Evolutionary conservation across 2,329 filamentous ascomycete genomes (phyloP), one percentile per base, ranked within the genome.

Genomic region (Aspergillus sp.): DNA sequence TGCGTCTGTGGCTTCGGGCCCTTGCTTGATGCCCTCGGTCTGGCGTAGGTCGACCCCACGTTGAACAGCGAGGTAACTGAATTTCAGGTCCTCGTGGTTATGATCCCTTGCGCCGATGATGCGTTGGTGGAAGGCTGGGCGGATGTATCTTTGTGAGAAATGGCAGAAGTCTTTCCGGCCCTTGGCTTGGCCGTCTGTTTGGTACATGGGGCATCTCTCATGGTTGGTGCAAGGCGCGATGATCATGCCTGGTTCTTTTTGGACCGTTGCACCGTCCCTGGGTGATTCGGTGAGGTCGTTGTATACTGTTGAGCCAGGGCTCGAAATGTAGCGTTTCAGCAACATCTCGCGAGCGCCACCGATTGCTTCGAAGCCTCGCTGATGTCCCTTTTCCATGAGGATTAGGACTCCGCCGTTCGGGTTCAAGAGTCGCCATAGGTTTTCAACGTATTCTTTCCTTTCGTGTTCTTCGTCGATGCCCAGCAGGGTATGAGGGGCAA

Each of bases 91-190:
- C 71, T 96, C 93, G 69, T 96, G 90, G 71, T 96, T 97, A 62
- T 85, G 85, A 65, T 87, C 83, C 60, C 76, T 81, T 6, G 79
- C 79, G 22, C 84, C 86, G 18, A 96, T 78, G 47, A 98, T 82
- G 47, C 83, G 83, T 70, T 96, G 91, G 55, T 97, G 81, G 73
- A 93, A 97, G 0, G 81, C 78, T 0, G 95, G 95, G 0, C 93
- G 86, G 50, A 92, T 89, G 71, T 91, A 98, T 47, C 95, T 86
- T 76, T 99, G 95, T 61, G 82, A 84, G 74, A 99, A 98, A 73
- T 89, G 90, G 74, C 95, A 99, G 70, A 89, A 95, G 69, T 98
- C 93, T 66, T 92, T 93, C 55, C 93, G 85, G 5, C 92, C 91
- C 26, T 78, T 78, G 53, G 85, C 86, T 53, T 88, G 80, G 0